Conservation (phyloP, 148 eudicot species). For the Rhododendron ferrugineum region DNA sequence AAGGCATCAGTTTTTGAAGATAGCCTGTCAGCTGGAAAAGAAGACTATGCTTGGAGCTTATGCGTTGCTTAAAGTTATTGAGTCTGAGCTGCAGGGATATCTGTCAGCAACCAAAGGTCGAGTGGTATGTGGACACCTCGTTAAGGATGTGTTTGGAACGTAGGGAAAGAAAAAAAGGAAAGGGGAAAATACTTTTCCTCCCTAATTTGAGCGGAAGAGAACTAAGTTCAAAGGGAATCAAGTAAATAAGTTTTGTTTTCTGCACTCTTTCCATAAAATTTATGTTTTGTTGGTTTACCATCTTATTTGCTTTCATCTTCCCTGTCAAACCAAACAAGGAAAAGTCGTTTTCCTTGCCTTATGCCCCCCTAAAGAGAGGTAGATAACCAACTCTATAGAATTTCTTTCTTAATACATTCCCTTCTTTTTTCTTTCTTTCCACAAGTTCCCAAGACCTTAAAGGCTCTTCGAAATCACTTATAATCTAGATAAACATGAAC, state of each 20-base stretch:
- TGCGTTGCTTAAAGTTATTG: conserved; percentile 90
- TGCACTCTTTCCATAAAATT: not conserved
- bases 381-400: not conserved
- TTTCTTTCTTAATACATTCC: not conserved
- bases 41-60: conserved; percentile 98
- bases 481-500: not conserved
- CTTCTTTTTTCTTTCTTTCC: not conserved
- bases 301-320: not conserved
- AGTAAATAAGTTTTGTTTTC: not conserved
- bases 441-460: not conserved
- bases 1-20: conserved; percentile 79
- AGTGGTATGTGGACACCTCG: conserved; percentile 54
- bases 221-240: not conserved
- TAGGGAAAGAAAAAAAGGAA: not conserved
- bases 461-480: not conserved
- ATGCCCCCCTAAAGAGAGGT: not conserved
- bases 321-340: not conserved
- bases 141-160: not conserved
- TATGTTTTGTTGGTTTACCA: not conserved
- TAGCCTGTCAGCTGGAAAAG: conserved; percentile 97
- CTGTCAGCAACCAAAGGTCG: conserved; percentile 84
- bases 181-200: no score
- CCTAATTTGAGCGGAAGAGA: not conserved
- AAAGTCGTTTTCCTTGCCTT: not conserved
- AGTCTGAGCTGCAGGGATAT: conserved; percentile 86